These are phyloP conservation scores for Diaporthe citriasiana DNA, from an alignment of 2,329 filamentous ascomycete genomes.

Conservation along the genomic window DNA sequence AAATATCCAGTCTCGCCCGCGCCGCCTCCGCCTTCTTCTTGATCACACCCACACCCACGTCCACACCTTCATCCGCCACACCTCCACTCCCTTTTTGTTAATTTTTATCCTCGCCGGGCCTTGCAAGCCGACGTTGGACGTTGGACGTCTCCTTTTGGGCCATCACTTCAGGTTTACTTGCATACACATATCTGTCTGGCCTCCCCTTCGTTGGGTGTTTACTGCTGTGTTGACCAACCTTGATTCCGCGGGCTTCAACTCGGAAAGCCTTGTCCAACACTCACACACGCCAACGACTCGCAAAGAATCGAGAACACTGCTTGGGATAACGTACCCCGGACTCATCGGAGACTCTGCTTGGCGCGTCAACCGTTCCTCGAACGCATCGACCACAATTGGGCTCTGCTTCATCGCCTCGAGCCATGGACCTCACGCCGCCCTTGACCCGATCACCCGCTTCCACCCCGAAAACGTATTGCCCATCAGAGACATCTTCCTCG, in stretches of 20 bases:
- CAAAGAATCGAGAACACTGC: neutral
- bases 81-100: neutral
- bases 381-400: neutral
- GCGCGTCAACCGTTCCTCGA: neutral
- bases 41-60: conserved; percentile 15
- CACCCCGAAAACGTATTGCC: conserved; percentile 60
- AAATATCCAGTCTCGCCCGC: conserved; percentile 35
- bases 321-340: neutral
- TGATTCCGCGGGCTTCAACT: neutral
- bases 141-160: neutral
- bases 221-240: neutral
- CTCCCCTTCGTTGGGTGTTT: neutral
- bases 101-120: neutral
- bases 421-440: conserved; percentile 66
- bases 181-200: neutral
- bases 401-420: conserved; percentile 29
- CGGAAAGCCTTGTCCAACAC: conserved; percentile 17
- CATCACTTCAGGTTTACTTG: neutral
- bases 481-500: conserved; percentile 57
- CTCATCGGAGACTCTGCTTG: conserved; percentile 3
- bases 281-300: neutral
- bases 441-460: conserved; percentile 61
- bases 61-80: neutral
- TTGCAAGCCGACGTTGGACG: neutral
- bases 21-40: conserved; percentile 34